Conservation (phyloP, 441 rosid genomes). For the Euphorbia celastroides region DNA sequence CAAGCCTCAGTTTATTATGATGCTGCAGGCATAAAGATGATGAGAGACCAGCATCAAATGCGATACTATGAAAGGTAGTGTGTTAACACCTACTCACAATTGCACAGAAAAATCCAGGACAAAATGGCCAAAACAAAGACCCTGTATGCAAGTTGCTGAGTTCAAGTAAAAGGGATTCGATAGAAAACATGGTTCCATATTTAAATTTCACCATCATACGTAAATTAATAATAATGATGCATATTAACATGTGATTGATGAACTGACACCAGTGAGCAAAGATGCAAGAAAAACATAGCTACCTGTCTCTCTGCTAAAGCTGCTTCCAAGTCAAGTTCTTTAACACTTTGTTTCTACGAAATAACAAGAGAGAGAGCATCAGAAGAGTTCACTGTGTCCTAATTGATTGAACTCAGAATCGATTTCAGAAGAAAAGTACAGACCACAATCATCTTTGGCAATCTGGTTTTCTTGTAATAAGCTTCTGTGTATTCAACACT, state of each 20-base stretch:
- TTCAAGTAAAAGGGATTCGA: no score
- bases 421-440: constrained; percentile 19
- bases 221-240: background rate
- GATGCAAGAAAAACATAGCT: constrained; percentile 9
- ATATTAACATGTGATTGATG: background rate
- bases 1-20: constrained; percentile 62
- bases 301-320: constrained; percentile 89
- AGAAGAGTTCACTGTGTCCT: constrained; percentile 15
- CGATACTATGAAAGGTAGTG: background rate
- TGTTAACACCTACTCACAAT: no score
- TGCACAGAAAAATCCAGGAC: background rate
- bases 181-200: no score
- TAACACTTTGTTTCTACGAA: constrained; percentile 81
- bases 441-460: constrained; percentile 74
- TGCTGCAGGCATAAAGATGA: constrained; percentile 30
- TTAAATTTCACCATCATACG: background rate
- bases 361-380: constrained; percentile 20
- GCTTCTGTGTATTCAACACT: constrained; percentile 51
- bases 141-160: background rate
- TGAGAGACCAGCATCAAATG: background rate
- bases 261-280: background rate
- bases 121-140: background rate
- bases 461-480: constrained; percentile 45
- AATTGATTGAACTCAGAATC: no score
- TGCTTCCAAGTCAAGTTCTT: constrained; percentile 87